Conservation (phyloP, 805 yeast species). For the Kodamaea kaohsiungensis region DNA sequence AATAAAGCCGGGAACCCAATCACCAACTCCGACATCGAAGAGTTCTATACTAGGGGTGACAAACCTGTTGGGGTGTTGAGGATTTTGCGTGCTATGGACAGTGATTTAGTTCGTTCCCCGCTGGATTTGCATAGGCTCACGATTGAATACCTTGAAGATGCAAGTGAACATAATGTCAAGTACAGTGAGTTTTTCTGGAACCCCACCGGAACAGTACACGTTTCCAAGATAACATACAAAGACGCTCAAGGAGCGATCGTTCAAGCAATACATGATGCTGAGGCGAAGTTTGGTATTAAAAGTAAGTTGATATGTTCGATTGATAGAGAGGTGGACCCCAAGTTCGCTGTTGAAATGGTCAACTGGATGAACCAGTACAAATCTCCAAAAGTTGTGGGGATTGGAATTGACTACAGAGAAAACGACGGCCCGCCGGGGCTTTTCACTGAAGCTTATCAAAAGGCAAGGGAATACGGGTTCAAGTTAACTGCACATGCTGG, state of each 20-base stretch:
- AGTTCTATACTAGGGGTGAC: slow-evolving; percentile 28
- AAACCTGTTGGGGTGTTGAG: slow-evolving; percentile 32
- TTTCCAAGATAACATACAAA: slow-evolving; percentile 23
- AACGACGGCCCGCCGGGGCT: slow-evolving; percentile 27
- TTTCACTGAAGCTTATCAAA: slow-evolving; percentile 23
- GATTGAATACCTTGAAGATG: slow-evolving; percentile 23
- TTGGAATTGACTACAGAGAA: slow-evolving; percentile 34
- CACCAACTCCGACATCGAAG: slow-evolving; percentile 20
- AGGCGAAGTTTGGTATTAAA: slow-evolving; percentile 17
- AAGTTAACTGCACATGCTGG: slow-evolving; percentile 33
- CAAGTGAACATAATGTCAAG: slow-evolving; percentile 21
- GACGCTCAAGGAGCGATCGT: slow-evolving; percentile 26
- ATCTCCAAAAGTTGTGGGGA: slow-evolving; percentile 22
- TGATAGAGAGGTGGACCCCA: slow-evolving; percentile 26
- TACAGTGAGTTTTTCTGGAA: slow-evolving; percentile 33
- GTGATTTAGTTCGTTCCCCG: slow-evolving; percentile 20
- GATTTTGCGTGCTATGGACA: slow-evolving; percentile 27
- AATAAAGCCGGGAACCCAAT: slow-evolving; percentile 14
- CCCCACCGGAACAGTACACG: slow-evolving; percentile 30
- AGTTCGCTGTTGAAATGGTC: slow-evolving; percentile 24
- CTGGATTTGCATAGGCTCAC: slow-evolving; percentile 26
- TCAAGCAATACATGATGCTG: slow-evolving; percentile 23
- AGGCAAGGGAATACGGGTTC: slow-evolving; percentile 22
- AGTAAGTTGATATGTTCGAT: slow-evolving; percentile 27
- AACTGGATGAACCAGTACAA: slow-evolving; percentile 27